phyloP scores from a whole-genome alignment of 768 basidiomycete genomes.

The Suillus weaverae region DNA sequence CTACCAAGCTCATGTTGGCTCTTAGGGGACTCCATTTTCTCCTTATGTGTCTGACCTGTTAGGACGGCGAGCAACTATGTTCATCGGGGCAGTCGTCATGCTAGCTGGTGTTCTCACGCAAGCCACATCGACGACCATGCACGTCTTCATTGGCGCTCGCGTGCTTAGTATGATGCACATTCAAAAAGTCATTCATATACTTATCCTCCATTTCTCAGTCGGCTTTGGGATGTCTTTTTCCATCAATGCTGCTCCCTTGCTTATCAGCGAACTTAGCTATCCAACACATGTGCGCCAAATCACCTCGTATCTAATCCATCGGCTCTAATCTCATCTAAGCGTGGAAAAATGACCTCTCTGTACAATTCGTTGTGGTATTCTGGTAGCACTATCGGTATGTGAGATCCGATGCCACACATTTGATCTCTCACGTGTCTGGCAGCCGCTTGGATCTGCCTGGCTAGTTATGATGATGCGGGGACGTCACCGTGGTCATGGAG shows the following conservation, averaged over 20 bases:
- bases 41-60: slow-evolving; percentile 59
- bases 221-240: slow-evolving; percentile 65
- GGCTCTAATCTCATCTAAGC: slow-evolving; percentile 23
- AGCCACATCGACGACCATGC: slow-evolving; percentile 43
- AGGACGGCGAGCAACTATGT: slow-evolving; percentile 59
- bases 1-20: neutral
- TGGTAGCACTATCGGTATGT: slow-evolving; percentile 58
- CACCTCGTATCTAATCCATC: neutral
- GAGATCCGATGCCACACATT: neutral
- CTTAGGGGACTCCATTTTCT: slow-evolving; percentile 61
- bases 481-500: slow-evolving; percentile 61
- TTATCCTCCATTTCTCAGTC: slow-evolving; percentile 36
- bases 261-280: slow-evolving; percentile 68
- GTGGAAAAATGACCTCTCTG: slow-evolving; percentile 58
- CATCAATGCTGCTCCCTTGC: slow-evolving; percentile 60
- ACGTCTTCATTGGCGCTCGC: slow-evolving; percentile 58
- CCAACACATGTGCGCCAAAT: slow-evolving; percentile 58
- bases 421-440: slow-evolving; percentile 1
- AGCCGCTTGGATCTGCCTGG: slow-evolving; percentile 51
- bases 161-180: slow-evolving; percentile 30
- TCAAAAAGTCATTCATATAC: neutral
- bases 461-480: slow-evolving; percentile 36
- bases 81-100: slow-evolving; percentile 65
- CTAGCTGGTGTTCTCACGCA: slow-evolving; percentile 62
- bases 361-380: slow-evolving; percentile 79